These are phyloP conservation scores for Eutrema japonicum DNA, from an alignment of 345 rosid species.

Conservation along the genomic window DNA sequence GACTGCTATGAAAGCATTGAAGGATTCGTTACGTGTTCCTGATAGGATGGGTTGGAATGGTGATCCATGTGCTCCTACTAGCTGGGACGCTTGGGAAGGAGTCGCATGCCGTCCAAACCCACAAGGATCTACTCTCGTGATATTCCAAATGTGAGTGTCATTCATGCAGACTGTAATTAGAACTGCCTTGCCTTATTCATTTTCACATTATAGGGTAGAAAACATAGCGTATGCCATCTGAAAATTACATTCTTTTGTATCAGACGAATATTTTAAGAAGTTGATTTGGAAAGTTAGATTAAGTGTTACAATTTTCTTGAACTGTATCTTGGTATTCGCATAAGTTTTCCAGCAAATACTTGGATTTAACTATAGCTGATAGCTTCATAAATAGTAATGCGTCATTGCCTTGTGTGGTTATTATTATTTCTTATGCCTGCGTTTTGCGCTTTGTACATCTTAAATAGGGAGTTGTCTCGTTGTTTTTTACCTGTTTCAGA, in stretches of 20 bases:
- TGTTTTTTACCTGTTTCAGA: conserved; percentile 50
- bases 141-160: conserved; percentile 80
- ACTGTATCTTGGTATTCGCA: not conserved
- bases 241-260: not conserved
- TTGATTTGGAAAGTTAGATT: not conserved
- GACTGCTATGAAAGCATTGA: conserved; percentile 87
- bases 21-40: conserved; percentile 84
- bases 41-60: conserved; percentile 99
- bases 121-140: conserved; percentile 68
- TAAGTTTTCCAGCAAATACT: not conserved
- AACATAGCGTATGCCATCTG: not conserved
- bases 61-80: conserved; percentile 98
- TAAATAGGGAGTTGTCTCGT: not conserved
- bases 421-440: not conserved
- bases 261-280: not conserved
- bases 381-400: conserved; percentile 7
- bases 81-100: conserved; percentile 99
- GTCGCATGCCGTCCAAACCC: conserved; percentile 73
- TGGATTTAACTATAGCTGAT: conserved; percentile 9
- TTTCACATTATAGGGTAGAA: not conserved
- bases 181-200: not conserved
- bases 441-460: not conserved
- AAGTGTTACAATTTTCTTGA: not conserved
- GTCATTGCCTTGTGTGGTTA: not conserved
- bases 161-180: not conserved